These are phyloP conservation scores for Edaphochlamys debaryana DNA, from an alignment of 139 green algal species.

Conservation along the genomic window DNA sequence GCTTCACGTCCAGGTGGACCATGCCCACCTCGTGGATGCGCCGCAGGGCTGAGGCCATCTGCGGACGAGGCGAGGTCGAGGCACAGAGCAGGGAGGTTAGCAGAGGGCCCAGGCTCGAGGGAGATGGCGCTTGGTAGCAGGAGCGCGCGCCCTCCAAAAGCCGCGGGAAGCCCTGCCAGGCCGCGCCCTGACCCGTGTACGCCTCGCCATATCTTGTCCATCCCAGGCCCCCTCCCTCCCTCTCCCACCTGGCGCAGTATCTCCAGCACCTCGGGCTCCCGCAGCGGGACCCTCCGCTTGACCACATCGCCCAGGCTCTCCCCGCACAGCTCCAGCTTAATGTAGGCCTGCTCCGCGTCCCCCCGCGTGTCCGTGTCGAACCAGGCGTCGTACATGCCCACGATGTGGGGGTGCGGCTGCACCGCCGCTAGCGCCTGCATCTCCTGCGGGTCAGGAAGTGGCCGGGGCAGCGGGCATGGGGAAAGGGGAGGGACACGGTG, in stretches of 20 bases:
- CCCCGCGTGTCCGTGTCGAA: conserved; percentile 63
- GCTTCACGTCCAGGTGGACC: conserved; percentile 96
- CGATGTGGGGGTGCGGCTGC: conserved; percentile 81
- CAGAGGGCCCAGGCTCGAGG: too few species aligned
- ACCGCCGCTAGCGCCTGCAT: conserved; percentile 83
- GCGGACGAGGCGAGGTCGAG: not conserved
- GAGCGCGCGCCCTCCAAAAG: too few species aligned
- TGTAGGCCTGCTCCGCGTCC: conserved; percentile 74
- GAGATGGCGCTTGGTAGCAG: too few species aligned
- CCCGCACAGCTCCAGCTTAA: conserved; percentile 90
- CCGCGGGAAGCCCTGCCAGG: too few species aligned
- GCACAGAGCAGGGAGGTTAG: too few species aligned
- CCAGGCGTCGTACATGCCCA: conserved; percentile 89
- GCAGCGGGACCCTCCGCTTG: conserved; percentile 44
- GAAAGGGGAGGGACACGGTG: too few species aligned
- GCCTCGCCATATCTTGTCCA: too few species aligned
- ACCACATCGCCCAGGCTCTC: conserved; percentile 50
- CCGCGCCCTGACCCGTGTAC: too few species aligned
- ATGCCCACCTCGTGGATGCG: conserved; percentile 85
- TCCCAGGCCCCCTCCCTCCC: too few species aligned
- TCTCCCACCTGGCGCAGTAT: conserved; percentile 74
- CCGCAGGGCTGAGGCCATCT: conserved; percentile 80
- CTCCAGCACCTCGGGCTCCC: conserved; percentile 77
- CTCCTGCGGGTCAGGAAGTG: too few species aligned
- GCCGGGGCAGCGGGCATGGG: too few species aligned